Conservation (phyloP, 805 yeast genomes). For the Ogataea trehalophila region DNA sequence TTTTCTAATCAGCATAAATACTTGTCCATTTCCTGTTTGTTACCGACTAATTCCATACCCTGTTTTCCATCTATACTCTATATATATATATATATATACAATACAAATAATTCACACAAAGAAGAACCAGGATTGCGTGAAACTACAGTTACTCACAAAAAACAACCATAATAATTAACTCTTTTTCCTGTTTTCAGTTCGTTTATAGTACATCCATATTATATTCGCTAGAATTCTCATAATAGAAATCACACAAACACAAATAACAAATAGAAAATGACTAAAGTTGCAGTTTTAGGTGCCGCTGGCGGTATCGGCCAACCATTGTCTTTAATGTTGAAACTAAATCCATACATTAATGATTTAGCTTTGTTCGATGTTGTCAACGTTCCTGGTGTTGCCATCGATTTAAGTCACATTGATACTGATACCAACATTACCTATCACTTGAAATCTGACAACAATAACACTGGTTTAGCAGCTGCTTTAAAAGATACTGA, state of each 20-base stretch:
- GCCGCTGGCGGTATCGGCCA: slow-evolving; percentile 80
- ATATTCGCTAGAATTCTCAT: too few relatives aligned
- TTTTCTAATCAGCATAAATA: too few relatives aligned
- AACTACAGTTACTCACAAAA: not conserved
- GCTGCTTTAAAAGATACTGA: slow-evolving; percentile 38
- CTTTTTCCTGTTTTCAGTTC: not conserved
- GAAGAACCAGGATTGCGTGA: not conserved
- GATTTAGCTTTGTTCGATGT: slow-evolving; percentile 49
- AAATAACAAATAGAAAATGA: slow-evolving; percentile 7
- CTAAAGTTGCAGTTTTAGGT: slow-evolving; percentile 64
- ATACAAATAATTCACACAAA: too few relatives aligned
- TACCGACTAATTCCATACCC: too few relatives aligned
- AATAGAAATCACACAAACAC: not conserved
- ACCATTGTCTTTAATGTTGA: slow-evolving; percentile 47
- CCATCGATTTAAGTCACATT: slow-evolving; percentile 50
- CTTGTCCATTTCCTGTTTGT: too few relatives aligned
- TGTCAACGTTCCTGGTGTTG: slow-evolving; percentile 52
- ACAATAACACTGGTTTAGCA: slow-evolving; percentile 30
- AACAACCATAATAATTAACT: not conserved
- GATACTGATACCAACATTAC: slow-evolving; percentile 43
- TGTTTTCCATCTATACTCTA: too few relatives aligned
- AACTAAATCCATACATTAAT: slow-evolving; percentile 40
- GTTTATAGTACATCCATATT: not conserved
- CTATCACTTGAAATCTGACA: slow-evolving; percentile 37
- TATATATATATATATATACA: too few relatives aligned